Base-by-base conservation (phyloP, 176 grass and related monocot genomes). In the Saccharum spontaneum region DNA sequence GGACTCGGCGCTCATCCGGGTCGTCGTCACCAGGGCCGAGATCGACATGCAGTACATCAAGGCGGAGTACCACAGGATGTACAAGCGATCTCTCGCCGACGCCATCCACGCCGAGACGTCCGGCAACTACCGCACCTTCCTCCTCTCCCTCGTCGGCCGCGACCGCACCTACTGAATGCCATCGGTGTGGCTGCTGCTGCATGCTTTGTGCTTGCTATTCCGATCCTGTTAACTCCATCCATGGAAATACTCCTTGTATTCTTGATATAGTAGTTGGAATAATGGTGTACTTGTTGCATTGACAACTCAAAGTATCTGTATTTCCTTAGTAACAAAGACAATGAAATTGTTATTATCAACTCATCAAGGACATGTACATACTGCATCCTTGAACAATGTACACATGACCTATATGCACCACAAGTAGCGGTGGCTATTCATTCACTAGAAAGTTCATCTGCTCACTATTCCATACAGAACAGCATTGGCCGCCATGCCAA, bases 41-140 rank as follows among this genome's bases (percentile, higher is more conserved):
- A 76, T 99, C 37, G 97, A 99, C 81, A 99, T 99, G 97, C 93
- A 90, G 77, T 92, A 90, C 78, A 94, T 96, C 87, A 99, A 92
- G 86, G 90, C 81, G 0, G 93, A 93, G 79, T 99, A 94, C 87
- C 90, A 89, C 67, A 55, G 71, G 50, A 91, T 86, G 41, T 90
- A 94, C 84, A 91, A 90, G 82, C 81, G 88, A 4, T 86, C 88
- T 4, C 88, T 99, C 20, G 66, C 79, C 62, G 94, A 94, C 73
- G 86, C 88, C 11, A 88, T 99, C 77, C 84, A 99, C 79, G 38
- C 91, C n/a, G 94, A 99, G 75, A 99, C 88, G 0, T 99, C 97
- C 0, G 88, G 97, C 1, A 74, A 96, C 83, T 99, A 96, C 74
- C 93, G 97, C 14, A 99, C 91, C 3, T 96, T 99, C 92, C 90